Conservation (phyloP, 352 stramenopile species). For the Phytophthora sansomeana region DNA sequence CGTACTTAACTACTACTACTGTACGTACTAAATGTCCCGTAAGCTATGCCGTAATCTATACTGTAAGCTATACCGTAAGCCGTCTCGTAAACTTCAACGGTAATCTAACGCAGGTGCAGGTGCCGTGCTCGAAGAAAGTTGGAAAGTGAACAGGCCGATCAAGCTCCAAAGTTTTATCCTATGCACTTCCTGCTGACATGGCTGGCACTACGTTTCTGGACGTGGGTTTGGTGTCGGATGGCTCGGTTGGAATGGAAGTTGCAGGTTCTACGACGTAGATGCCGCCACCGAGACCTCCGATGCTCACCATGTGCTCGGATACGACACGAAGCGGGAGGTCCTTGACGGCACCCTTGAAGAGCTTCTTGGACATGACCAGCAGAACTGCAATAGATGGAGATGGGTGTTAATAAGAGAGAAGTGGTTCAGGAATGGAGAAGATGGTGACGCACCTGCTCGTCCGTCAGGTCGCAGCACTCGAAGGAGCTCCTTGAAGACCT, state of each 20-base stretch:
- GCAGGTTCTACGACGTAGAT: slow-evolving; percentile 68
- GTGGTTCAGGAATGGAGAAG: background rate
- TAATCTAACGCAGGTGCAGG: too few species aligned
- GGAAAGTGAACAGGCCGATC: too few species aligned
- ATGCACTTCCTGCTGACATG: slow-evolving; percentile 4
- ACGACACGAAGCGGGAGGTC: slow-evolving; percentile 51
- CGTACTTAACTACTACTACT: too few species aligned
- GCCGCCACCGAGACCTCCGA: slow-evolving; percentile 65
- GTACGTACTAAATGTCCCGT: too few species aligned
- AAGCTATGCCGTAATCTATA: too few species aligned
- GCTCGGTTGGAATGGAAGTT: slow-evolving; percentile 8
- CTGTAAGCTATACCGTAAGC: too few species aligned
- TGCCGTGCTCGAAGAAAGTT: too few species aligned
- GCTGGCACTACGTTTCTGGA: slow-evolving; percentile 29
- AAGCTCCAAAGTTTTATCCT: too few species aligned
- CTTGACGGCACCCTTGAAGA: slow-evolving; percentile 64
- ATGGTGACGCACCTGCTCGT: slow-evolving; percentile 46
- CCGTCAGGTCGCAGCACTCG: slow-evolving; percentile 65
- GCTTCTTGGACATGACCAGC: slow-evolving; percentile 85
- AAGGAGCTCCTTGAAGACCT: slow-evolving; percentile 75
- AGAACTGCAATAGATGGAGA: slow-evolving; percentile 45
- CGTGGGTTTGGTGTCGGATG: slow-evolving; percentile 9
- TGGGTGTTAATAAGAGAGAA: background rate
- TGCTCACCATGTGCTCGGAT: slow-evolving; percentile 72
- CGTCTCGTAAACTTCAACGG: too few species aligned